Base-by-base conservation (phyloP, 139 green algal species). In the Chlorella vulgaris region DNA sequence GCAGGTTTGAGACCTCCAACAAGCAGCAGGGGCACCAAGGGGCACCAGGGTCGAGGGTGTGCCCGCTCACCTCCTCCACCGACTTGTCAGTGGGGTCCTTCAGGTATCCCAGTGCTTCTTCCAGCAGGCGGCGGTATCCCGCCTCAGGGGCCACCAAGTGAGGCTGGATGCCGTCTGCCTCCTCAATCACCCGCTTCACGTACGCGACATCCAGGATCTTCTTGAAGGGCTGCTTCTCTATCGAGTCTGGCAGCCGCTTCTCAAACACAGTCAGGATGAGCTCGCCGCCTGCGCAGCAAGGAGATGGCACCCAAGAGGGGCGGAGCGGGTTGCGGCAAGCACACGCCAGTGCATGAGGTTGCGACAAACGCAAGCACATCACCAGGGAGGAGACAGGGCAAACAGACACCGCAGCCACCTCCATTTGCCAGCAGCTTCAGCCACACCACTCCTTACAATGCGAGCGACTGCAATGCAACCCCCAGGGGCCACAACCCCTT, bases 121-220 rank as follows among this genome's bases (percentile, higher is more conserved):
- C 91, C 81, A 99, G 93, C 58, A 99, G 88, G 3, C 94, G 90
- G 29, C 96, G 82, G 91, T 98, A 98, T 21, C 96, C 96, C 77
- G 94, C 92, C 88, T 99, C 96, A 63, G 96, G 96, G 21, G 96
- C 96, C 53, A 99, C 96, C 76, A 99, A 92, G 89, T 99, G 95
- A 13, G 96, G 96, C 89, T 98, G 95, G 89, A 98, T 98, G 29
- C 96, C 96, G 81, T 99, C 96, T 2, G 96, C 94, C 86, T 98
- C 92, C 79, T 96, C 94, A 77, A 98, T 92, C 78, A 96, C 93
- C 42, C 91, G 87, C 83, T 91, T 91, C n/a, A 96, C 92, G 76
- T 97, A 96, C 60, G 92, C 87, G 36, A 83, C 89, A 42, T 93
- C 93, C 63, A 98, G 84, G 73, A 97, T 94, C 84, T 97, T 88